These are phyloP conservation scores for Alternaria brassicicola DNA, from an alignment of 2,329 filamentous ascomycete species.

Conservation along the genomic window DNA sequence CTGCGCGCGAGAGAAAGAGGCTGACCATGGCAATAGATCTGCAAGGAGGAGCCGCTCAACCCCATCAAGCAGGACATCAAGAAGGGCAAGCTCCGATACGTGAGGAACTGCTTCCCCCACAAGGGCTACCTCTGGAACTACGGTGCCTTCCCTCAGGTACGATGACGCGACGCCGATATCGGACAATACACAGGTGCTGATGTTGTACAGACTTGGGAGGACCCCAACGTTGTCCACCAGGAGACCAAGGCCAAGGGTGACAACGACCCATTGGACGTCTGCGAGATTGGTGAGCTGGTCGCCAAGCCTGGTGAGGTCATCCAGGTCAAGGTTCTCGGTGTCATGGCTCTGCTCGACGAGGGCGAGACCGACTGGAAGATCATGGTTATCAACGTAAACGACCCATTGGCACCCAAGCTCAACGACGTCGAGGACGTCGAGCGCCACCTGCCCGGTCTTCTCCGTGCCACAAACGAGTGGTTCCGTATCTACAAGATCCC, in stretches of 20 bases:
- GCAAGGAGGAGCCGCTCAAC: conserved; percentile 97
- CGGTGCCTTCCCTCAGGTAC: conserved; percentile 96
- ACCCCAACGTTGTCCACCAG: conserved; percentile 92
- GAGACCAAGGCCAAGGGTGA: conserved; percentile 99
- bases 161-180: conserved; percentile 44
- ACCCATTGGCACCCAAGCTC: conserved; percentile 93
- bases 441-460: conserved; percentile 93
- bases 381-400: conserved; percentile 98
- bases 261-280: conserved; percentile 98
- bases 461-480: conserved; percentile 99
- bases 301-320: conserved; percentile 96
- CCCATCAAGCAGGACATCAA: conserved; percentile 99
- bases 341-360: conserved; percentile 99
- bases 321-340: conserved; percentile 99
- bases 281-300: conserved; percentile 98
- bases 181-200: conserved; percentile 35
- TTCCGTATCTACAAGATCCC: conserved; percentile 99
- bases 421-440: conserved; percentile 99
- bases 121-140: conserved; percentile 99
- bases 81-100: conserved; percentile 99
- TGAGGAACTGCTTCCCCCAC: conserved; percentile 99
- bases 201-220: conserved; percentile 86
- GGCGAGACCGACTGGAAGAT: conserved; percentile 99
- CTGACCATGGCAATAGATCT: conserved; percentile 70
- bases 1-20: not conserved